Conservation (phyloP, 2,329 filamentous ascomycete genomes). For the Colletotrichum phormii region DNA sequence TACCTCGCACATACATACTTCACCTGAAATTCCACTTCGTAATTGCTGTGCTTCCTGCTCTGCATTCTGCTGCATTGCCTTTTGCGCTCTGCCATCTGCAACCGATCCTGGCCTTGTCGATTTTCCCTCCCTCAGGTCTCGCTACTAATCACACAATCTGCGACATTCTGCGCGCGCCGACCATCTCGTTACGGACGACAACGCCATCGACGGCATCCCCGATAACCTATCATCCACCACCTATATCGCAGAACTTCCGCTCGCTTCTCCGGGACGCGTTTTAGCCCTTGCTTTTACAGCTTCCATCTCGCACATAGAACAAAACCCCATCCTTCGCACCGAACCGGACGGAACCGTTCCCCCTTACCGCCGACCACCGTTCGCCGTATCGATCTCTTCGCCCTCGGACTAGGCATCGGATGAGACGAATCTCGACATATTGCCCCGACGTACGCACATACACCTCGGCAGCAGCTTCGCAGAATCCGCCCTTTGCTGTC, state of each 20-base stretch:
- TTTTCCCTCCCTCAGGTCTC: slow-evolving; percentile 1
- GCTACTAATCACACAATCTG: not conserved
- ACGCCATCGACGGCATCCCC: slow-evolving; percentile 1
- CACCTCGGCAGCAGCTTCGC: not conserved
- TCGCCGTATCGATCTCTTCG: not conserved
- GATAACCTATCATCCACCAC: not conserved
- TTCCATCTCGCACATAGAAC: slow-evolving; percentile 3
- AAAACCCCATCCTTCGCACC: not conserved
- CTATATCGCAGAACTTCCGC: not conserved
- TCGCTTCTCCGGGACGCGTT: not conserved
- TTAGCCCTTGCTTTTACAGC: not conserved
- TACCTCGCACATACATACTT: slow-evolving; percentile 23
- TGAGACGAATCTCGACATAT: slow-evolving; percentile 5
- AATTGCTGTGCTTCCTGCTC: slow-evolving; percentile 23
- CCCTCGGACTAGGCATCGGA: slow-evolving; percentile 18
- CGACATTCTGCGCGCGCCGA: slow-evolving; percentile 3
- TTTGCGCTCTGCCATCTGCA: slow-evolving; percentile 18
- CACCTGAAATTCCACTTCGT: slow-evolving; percentile 11
- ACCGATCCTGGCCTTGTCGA: slow-evolving; percentile 4
- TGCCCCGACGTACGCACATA: not conserved
- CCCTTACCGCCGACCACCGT: slow-evolving; percentile 10
- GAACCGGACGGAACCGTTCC: slow-evolving; percentile 17
- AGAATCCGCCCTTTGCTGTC: not conserved
- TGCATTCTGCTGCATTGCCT: slow-evolving; percentile 15
- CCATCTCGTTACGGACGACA: slow-evolving; percentile 8